phyloP scores from a whole-genome alignment of 129 eudicot genomes.

The Artemisia annua region DNA sequence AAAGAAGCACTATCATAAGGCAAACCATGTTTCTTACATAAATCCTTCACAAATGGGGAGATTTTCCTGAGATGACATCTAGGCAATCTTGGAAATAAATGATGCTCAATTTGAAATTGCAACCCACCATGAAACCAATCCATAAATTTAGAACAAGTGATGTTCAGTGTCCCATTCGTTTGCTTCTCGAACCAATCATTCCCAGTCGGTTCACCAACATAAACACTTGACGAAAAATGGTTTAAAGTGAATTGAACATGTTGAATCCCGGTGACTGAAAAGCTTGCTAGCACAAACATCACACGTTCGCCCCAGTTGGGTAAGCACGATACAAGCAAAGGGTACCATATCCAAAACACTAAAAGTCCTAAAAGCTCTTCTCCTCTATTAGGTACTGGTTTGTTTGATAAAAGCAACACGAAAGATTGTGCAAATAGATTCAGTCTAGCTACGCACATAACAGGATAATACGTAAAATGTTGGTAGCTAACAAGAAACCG shows the following conservation, averaged over 20 bases:
- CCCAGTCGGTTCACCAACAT: constrained; percentile 17
- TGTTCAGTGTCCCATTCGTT: constrained; percentile 14
- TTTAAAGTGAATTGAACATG: constrained; percentile 17
- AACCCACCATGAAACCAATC: constrained; percentile 22
- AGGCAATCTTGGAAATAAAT: constrained; percentile 13
- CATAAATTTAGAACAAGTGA: constrained; percentile 18
- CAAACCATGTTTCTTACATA: constrained; percentile 18
- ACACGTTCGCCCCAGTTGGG: constrained; percentile 16
- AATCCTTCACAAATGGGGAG: constrained; percentile 18
- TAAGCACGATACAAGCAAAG: constrained; percentile 15
- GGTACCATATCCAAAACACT: constrained; percentile 21
- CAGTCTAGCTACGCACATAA: constrained; percentile 39
- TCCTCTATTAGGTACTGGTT: constrained; percentile 1
- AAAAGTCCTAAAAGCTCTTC: constrained; percentile 14
- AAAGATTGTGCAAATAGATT: constrained; percentile 13
- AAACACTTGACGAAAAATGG: constrained; percentile 17
- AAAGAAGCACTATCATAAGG: constrained; percentile 15
- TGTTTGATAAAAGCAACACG: constrained; percentile 15
- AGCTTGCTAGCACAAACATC: constrained; percentile 14
- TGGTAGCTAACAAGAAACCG: constrained; percentile 61
- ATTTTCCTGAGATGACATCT: constrained; percentile 13
- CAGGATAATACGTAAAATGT: constrained; percentile 59
- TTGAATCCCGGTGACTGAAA: constrained; percentile 13
- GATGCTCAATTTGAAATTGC: constrained; percentile 19
- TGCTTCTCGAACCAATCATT: constrained; percentile 17